A percentile compares a stretch with the other conserved stretches of the same genome.
These are phyloP conservation scores for Arabidopsis thaliana DNA, from an alignment of 345 rosid genomes.

Conservation along the genomic window TAIR10.1 NC_003070.9:5747501-5748000, in stretches of 20 bases:
- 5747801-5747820: conserved; percentile 78
- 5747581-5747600: conserved; percentile 80
- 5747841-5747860: conserved; percentile 62
- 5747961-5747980: conserved; percentile 78
- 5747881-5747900: conserved; percentile 53
- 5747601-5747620: conserved; percentile 67
- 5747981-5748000: conserved; percentile 68
- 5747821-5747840: conserved; percentile 65
- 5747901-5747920: conserved; percentile 60
- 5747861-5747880: conserved; percentile 54
- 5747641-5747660: conserved; percentile 94
- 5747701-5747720: conserved; percentile 79
- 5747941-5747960: conserved; percentile 68
- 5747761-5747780: conserved; percentile 81
- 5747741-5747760: conserved; percentile 75
- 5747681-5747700: conserved; percentile 96
- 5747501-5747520: conserved; percentile 29
- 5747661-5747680: conserved; percentile 92
- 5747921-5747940: conserved; percentile 93
- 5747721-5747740: conserved; percentile 68
- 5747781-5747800: conserved; percentile 81
- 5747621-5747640: conserved; percentile 89
- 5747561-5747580: conserved; percentile 96
- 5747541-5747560: conserved; percentile 84
- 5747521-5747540: conserved; percentile 35